Evolutionary conservation across 192 early-diverging fungal species (phyloP).

Genomic region (Coemansia sp.): DNA sequence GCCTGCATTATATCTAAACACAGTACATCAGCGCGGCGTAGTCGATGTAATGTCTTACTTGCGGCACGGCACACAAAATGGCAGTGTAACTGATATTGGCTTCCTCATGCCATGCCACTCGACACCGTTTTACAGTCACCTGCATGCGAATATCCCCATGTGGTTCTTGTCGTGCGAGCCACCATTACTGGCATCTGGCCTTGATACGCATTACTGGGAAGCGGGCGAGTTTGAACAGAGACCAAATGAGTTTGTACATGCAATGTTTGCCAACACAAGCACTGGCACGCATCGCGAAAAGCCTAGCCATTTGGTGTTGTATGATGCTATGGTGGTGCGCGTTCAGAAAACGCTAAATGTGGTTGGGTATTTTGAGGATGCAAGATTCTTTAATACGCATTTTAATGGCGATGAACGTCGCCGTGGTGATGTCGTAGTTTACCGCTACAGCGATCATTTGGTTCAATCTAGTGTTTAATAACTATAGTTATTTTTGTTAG

Average conservation of each 20-base stretch:
- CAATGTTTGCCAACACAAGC: slow-evolving; percentile 27
- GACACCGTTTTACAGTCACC: slow-evolving; percentile 85
- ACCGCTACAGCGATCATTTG: slow-evolving; percentile 5
- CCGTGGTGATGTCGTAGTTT: slow-evolving; percentile 80
- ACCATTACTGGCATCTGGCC: slow-evolving; percentile 55
- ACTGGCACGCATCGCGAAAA: slow-evolving; percentile 27
- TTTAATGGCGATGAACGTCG: slow-evolving; percentile 79
- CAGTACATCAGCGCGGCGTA: slow-evolving; percentile 91
- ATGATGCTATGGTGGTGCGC: slow-evolving; percentile 60
- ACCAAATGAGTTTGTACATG: slow-evolving; percentile 61
- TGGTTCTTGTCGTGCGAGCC: slow-evolving; percentile 93
- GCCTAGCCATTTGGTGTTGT: slow-evolving; percentile 79
- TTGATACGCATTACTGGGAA: slow-evolving; percentile 66
- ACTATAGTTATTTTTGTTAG: too few species aligned
- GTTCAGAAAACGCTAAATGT: slow-evolving; percentile 39
- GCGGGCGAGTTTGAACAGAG: slow-evolving; percentile 77
- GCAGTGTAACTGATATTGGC: slow-evolving; percentile 50
- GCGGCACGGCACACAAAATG: slow-evolving; percentile 42
- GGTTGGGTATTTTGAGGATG: slow-evolving; percentile 64
- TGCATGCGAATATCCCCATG: slow-evolving; percentile 72
- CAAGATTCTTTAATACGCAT: slow-evolving; percentile 91
- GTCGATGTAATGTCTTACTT: slow-evolving; percentile 82
- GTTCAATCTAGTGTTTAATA: background rate
- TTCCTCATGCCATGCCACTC: slow-evolving; percentile 98
- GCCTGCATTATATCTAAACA: slow-evolving; percentile 67